A percentile compares a stretch with the other conserved stretches of the same genome.
These are phyloP conservation scores for Panaeolus papilionaceus DNA, from an alignment of 768 basidiomycete genomes.

Conservation along the genomic window DNA sequence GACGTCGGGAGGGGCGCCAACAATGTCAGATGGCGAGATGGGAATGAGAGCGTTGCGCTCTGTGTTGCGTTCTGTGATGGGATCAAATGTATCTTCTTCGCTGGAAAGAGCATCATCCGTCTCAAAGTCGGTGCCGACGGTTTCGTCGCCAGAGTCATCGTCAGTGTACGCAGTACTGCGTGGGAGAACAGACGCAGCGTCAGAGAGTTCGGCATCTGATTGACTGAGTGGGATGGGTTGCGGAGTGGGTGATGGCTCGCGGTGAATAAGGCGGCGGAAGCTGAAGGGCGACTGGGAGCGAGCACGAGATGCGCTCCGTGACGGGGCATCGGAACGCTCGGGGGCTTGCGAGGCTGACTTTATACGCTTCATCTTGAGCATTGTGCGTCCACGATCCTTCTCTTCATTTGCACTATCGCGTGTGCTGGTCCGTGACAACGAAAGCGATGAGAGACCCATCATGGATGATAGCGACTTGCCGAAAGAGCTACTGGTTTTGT, in stretches of 20 bases:
- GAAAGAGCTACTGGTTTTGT: slow-evolving; percentile 54
- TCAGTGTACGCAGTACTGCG: slow-evolving; percentile 68
- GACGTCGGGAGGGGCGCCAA: slow-evolving; percentile 47
- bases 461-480: slow-evolving; percentile 71
- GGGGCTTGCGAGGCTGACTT: slow-evolving; percentile 59
- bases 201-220: slow-evolving; percentile 67
- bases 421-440: slow-evolving; percentile 61
- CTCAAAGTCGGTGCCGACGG: slow-evolving; percentile 55
- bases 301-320: slow-evolving; percentile 63
- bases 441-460: slow-evolving; percentile 73
- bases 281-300: slow-evolving; percentile 85
- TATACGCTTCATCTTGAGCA: slow-evolving; percentile 48
- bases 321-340: slow-evolving; percentile 42
- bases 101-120: slow-evolving; percentile 66
- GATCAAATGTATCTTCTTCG: slow-evolving; percentile 71
- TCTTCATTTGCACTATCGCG: slow-evolving; percentile 47
- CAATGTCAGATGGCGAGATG: slow-evolving; percentile 34
- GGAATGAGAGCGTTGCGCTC: slow-evolving; percentile 74
- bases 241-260: slow-evolving; percentile 62
- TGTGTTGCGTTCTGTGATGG: slow-evolving; percentile 87
- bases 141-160: slow-evolving; percentile 71
- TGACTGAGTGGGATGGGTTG: slow-evolving; percentile 62
- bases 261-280: slow-evolving; percentile 68
- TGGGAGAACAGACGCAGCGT: slow-evolving; percentile 61
- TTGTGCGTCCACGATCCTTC: slow-evolving; percentile 62